Evolutionary conservation across 768 basidiomycete genomes (phyloP), one percentile per base, ranked within the genome.

Genomic region (Termitomyces sp.): DNA sequence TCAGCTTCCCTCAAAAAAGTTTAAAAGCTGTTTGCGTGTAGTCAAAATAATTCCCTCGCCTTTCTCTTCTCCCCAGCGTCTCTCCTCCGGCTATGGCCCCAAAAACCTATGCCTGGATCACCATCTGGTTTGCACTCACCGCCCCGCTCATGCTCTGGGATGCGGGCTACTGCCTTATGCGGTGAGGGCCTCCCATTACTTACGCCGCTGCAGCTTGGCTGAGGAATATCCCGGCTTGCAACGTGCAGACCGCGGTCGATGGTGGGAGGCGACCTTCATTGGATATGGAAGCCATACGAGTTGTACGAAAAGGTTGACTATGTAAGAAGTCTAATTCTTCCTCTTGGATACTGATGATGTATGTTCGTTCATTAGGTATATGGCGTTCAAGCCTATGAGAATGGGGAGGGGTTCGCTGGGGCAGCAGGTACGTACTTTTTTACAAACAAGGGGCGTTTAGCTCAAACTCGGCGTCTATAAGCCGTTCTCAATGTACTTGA

Each of bases 281-380:
- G 90, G 90, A 81, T 92, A 51, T 93, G 90, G 90, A 76, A 78
- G 51, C 83, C 83, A 3, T 92, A 92, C 65, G 81, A 77, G 56
- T 56, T 82, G 50, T 89, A 88, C 68, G 86, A 84, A 59, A 72
- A 81, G 12, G 67, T 90, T 23, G 68, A 72, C 63, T 63, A 67
- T 56, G 60, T 66, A 55, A 52, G 70, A 64, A 49, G 25, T 52
- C 48, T 27, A 3, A 53, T 40, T 22, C 39, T 47, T 46, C 54
- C 58, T 32, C 58, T 43, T 33, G 40, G 38, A 23, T 46, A 47
- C 15, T 29, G 56, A 27, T 32, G 50, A 29, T 55, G 54, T 25
- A 29, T 22, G 29, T 25, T 13, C 53, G 27, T 56, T 29, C 43
- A 41, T 47, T 50, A 89, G 83, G 78, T 90, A 5, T 92, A 92